These are phyloP conservation scores for Phytophthora sojae DNA, from an alignment of 352 stramenopile genomes.

Conservation along the genomic window DNA sequence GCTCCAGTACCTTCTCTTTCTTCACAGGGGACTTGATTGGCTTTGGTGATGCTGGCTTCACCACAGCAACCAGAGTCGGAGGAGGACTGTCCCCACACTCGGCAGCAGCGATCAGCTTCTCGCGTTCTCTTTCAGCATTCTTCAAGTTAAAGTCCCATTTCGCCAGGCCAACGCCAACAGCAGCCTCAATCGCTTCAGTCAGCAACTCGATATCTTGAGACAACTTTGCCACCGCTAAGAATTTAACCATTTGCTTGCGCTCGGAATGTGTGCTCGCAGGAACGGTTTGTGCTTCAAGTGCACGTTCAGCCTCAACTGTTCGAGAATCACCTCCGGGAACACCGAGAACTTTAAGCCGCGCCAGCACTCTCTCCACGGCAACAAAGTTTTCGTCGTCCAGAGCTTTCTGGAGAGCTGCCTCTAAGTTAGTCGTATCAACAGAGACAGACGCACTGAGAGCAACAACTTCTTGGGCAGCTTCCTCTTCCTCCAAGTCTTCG, in stretches of 20 bases:
- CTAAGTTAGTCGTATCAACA: slow-evolving; percentile 49
- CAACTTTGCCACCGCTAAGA: slow-evolving; percentile 72
- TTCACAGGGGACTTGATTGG: slow-evolving; percentile 15
- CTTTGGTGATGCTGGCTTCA: slow-evolving; percentile 13
- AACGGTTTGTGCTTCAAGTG: slow-evolving; percentile 37
- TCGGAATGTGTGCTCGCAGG: slow-evolving; percentile 58
- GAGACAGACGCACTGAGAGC: slow-evolving; percentile 8
- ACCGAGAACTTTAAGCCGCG: slow-evolving; percentile 48
- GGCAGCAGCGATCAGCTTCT: slow-evolving; percentile 54
- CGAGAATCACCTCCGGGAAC: slow-evolving; percentile 40
- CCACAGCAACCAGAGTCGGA: slow-evolving; percentile 7
- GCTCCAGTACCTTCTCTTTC: slow-evolving; percentile 17
- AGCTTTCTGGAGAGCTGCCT: slow-evolving; percentile 66
- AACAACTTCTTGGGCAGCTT: slow-evolving; percentile 8
- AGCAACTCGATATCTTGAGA: slow-evolving; percentile 75
- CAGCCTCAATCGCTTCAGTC: slow-evolving; percentile 72
- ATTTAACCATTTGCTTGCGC: slow-evolving; percentile 82
- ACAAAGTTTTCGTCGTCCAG: slow-evolving; percentile 76
- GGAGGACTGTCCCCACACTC: slow-evolving; percentile 5
- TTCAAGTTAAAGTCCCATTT: slow-evolving; percentile 89
- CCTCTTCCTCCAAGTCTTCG: slow-evolving; percentile 9
- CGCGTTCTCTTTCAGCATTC: slow-evolving; percentile 72
- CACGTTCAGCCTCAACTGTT: slow-evolving; percentile 42
- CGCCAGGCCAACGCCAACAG: slow-evolving; percentile 62
- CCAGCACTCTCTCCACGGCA: slow-evolving; percentile 64